Evolutionary conservation across 352 stramenopile species (phyloP).

Genomic region (Globisporangium okanoganense): DNA sequence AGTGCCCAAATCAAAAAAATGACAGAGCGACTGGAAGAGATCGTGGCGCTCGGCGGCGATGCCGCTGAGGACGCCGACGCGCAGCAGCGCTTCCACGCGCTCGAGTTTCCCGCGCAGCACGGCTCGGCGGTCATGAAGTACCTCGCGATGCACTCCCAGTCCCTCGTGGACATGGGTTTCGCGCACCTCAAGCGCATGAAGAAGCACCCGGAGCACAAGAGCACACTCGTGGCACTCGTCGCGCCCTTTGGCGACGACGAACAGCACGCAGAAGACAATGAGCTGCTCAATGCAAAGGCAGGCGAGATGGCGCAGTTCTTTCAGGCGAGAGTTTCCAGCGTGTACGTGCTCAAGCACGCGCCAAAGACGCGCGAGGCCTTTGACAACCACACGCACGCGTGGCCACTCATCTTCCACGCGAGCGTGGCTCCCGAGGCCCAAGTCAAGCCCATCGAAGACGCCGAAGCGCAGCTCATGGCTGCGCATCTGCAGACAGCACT

Average conservation of each 20-base stretch:
- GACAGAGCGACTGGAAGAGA: conserved; percentile 34
- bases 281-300: background rate
- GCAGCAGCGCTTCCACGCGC: conserved; percentile 64
- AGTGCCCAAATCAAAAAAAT: too few species aligned
- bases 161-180: conserved; percentile 61
- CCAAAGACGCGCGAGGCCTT: conserved; percentile 60
- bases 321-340: conserved; percentile 37
- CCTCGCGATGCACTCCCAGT: conserved; percentile 40
- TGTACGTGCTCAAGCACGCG: conserved; percentile 47
- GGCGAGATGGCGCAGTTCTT: conserved; percentile 34
- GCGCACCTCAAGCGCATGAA: conserved; percentile 83
- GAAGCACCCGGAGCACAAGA: conserved; percentile 36
- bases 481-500: conserved; percentile 25
- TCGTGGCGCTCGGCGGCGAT: conserved; percentile 29
- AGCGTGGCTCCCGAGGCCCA: conserved; percentile 45
- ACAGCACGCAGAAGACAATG: background rate
- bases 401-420: conserved; percentile 79
- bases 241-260: conserved; percentile 22
- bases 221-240: conserved; percentile 57
- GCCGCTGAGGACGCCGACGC: conserved; percentile 26
- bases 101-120: conserved; percentile 60
- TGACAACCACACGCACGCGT: conserved; percentile 51
- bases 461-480: conserved; percentile 32
- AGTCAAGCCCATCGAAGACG: conserved; percentile 33
- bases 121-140: conserved; percentile 68